Evolutionary conservation across 2,329 filamentous ascomycete species (phyloP).

Genomic region (Dactylella cylindrospora): DNA sequence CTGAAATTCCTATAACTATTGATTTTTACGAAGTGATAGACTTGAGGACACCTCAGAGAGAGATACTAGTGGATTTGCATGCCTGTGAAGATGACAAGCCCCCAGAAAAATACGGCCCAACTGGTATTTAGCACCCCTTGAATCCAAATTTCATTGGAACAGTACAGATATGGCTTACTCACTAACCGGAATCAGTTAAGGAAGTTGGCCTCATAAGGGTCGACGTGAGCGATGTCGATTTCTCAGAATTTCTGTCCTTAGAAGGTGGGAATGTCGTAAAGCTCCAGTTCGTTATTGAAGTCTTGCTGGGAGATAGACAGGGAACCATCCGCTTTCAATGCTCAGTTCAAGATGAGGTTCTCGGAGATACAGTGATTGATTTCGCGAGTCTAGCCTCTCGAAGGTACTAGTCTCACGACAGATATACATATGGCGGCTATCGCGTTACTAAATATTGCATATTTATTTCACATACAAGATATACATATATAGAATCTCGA

Average conservation of each 20-base stretch:
- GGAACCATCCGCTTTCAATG: conserved; percentile 4
- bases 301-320: not conserved
- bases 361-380: not conserved
- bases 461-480: too few relatives aligned
- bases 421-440: too few relatives aligned
- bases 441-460: too few relatives aligned
- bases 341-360: not conserved
- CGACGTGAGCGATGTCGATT: conserved; percentile 1
- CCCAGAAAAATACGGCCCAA: not conserved
- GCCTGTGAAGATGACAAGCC: not conserved
- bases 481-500: too few relatives aligned
- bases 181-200: not conserved
- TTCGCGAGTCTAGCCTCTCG: too few relatives aligned
- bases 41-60: too few relatives aligned
- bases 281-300: not conserved
- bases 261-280: not conserved
- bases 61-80: too few relatives aligned
- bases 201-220: not conserved
- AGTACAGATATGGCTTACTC: too few relatives aligned
- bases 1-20: too few relatives aligned
- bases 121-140: not conserved
- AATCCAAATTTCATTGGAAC: not conserved
- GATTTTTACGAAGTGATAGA: too few relatives aligned
- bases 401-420: too few relatives aligned
- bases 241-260: not conserved